These are phyloP conservation scores for Teratosphaeria nubilosa DNA, from an alignment of 2,329 filamentous ascomycete species.

Conservation along the genomic window DNA sequence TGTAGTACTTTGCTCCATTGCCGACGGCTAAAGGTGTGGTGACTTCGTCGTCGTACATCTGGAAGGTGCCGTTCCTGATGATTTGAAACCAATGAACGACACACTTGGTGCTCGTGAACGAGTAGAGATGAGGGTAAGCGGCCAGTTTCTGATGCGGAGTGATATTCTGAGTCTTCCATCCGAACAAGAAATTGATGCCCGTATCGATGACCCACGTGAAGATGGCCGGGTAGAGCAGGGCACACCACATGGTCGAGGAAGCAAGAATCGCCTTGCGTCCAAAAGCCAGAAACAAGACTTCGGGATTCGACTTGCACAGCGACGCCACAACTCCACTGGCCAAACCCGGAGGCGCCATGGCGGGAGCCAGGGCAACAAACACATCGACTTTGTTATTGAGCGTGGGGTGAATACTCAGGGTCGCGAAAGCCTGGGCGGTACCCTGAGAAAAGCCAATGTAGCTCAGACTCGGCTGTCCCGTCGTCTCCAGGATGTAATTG, in stretches of 20 bases:
- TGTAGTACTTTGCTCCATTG: constrained; percentile 74
- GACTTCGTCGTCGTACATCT: constrained; percentile 96
- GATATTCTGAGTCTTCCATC: constrained; percentile 82
- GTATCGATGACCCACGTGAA: constrained; percentile 82
- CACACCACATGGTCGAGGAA: constrained; percentile 95
- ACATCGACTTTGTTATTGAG: constrained; percentile 91
- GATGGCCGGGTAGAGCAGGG: constrained; percentile 85
- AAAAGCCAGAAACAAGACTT: constrained; percentile 86
- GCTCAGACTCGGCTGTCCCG: constrained; percentile 71
- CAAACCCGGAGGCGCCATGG: constrained; percentile 89
- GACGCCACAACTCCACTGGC: constrained; percentile 86
- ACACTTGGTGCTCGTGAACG: constrained; percentile 90
- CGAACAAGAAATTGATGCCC: constrained; percentile 72
- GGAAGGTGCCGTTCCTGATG: constrained; percentile 89
- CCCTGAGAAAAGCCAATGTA: constrained; percentile 98
- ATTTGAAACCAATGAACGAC: constrained; percentile 99
- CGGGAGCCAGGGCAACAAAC: constrained; percentile 89
- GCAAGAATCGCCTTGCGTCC: constrained; percentile 83
- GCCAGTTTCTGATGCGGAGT: constrained; percentile 80
- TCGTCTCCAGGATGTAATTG: constrained; percentile 77
- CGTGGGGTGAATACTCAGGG: constrained; percentile 80
- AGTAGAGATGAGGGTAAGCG: constrained; percentile 91
- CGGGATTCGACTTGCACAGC: constrained; percentile 84
- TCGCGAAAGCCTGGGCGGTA: constrained; percentile 91
- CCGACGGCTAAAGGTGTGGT: constrained; percentile 64